Evolutionary conservation across 2,329 filamentous ascomycete genomes (phyloP), one percentile per base, ranked within the genome.

Genomic region (Trichophaea hybrida): DNA sequence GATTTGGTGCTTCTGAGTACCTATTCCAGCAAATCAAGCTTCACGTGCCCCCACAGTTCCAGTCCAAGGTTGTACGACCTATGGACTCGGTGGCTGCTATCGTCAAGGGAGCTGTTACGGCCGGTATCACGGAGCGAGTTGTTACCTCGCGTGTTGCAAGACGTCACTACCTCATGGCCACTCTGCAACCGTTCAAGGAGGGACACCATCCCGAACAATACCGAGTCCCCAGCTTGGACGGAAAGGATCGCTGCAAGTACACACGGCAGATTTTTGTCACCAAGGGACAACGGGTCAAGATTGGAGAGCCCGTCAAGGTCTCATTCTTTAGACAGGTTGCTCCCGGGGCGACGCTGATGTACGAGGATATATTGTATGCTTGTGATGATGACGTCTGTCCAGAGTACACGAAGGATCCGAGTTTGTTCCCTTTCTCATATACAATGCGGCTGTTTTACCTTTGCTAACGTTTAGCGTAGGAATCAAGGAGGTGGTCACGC

Each of bases 11-110:
- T 34, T 97, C 91, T 6, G 93, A 98, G 74, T 97, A 97, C 72
- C 84, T 98, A 61, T 98, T 97, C 82, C 91, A 97, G 74, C 93
- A 98, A 74, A 97, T 98, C 77, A 96, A 95, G 75, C 83, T 97
- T 50, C 93, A 97, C 71, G 93, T 98, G 1, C 93, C 93, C 40
- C 93, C 93, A 7, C 93, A 97, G 72, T 98, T 96, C 78, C 91
- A 97, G 76, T 85, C 88, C 72, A 97, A 97, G 80, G 93, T 97
- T 52, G 91, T 98, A 46, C 84, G 93, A 58, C 93, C 93, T 59
- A 97, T 97, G 93, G 93, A 98, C 76, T 95, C 93, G 1, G 93
- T 98, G 59, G 90, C 93, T 48, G 93, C 93, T 65, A 98, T 98
- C 68, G 93, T 97, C 74, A 97, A 97, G 76, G 93, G 93, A 67